These are phyloP conservation scores for Pichia rugopelliculosa DNA, from an alignment of 805 yeast genomes.

Conservation along the genomic window DNA sequence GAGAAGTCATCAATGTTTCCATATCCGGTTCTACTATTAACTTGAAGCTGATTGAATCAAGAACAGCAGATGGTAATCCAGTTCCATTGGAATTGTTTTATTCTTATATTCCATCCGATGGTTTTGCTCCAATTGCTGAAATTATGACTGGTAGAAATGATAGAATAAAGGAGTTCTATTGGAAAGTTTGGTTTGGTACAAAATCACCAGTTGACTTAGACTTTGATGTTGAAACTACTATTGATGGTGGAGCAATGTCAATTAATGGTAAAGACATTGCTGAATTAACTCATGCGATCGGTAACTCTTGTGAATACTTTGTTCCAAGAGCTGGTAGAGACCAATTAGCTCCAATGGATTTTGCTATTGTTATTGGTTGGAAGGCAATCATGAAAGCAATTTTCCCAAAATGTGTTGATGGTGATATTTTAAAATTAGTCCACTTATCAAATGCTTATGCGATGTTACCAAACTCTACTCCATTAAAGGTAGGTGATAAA, in stretches of 20 bases:
- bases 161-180: conserved; percentile 92
- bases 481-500: conserved; percentile 80
- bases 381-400: conserved; percentile 96
- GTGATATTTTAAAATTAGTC: conserved; percentile 88
- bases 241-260: conserved; percentile 60
- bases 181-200: conserved; percentile 91
- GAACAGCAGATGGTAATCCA: conserved; percentile 72
- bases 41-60: conserved; percentile 74
- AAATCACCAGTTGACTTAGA: conserved; percentile 53
- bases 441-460: conserved; percentile 92
- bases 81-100: conserved; percentile 72
- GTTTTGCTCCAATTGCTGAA: conserved; percentile 94
- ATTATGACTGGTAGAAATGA: conserved; percentile 84
- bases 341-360: conserved; percentile 96
- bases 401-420: conserved; percentile 94
- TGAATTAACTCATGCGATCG: conserved; percentile 94
- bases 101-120: conserved; percentile 74
- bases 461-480: conserved; percentile 87
- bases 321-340: conserved; percentile 80
- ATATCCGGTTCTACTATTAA: conserved; percentile 49
- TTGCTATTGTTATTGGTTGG: conserved; percentile 98
- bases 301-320: conserved; percentile 94
- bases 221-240: conserved; percentile 62
- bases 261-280: conserved; percentile 73
- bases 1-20: conserved; percentile 59